Percentiles rank a stretch among this genome's conserved stretches.
These are phyloP conservation scores for Malus asiatica DNA, from an alignment of 306 rosid species.

Conservation along the genomic window DNA sequence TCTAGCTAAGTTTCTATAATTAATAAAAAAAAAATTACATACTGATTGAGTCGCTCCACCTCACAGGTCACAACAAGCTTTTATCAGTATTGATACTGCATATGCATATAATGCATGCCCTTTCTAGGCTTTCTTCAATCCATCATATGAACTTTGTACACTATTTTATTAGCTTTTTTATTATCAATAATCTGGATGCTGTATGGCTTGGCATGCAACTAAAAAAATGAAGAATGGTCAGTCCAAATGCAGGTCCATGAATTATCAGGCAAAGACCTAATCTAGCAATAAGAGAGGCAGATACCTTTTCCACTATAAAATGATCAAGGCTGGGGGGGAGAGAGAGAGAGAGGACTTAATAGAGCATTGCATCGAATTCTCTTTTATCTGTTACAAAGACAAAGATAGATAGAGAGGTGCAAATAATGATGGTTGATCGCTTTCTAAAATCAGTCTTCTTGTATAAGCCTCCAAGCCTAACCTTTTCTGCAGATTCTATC, in stretches of 20 bases:
- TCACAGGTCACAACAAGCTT: neutral
- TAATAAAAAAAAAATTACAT: neutral
- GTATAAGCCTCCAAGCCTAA: slow-evolving; percentile 69
- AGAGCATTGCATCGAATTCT: slow-evolving; percentile 68
- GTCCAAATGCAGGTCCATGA: neutral
- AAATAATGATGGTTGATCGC: slow-evolving; percentile 60
- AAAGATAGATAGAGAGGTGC: neutral
- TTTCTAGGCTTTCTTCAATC: neutral
- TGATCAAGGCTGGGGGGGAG: neutral
- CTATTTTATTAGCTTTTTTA: too few species aligned
- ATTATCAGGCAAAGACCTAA: neutral
- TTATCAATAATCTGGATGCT: neutral
- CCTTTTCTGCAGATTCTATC: slow-evolving; percentile 72
- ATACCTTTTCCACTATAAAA: neutral
- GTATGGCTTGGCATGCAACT: neutral
- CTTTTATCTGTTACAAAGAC: slow-evolving; percentile 10
- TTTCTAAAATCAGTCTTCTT: slow-evolving; percentile 57
- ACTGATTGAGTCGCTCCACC: neutral
- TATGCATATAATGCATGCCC: neutral
- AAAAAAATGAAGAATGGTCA: neutral
- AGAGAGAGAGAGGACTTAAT: slow-evolving; percentile 3
- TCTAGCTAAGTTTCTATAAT: too few species aligned
- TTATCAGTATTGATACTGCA: neutral
- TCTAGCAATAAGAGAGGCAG: neutral
- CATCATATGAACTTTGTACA: neutral